Evolutionary conservation across 2,329 filamentous ascomycete genomes (phyloP), one percentile per base, ranked within the genome.

Genomic region (Ceratocystis alfenasii): DNA sequence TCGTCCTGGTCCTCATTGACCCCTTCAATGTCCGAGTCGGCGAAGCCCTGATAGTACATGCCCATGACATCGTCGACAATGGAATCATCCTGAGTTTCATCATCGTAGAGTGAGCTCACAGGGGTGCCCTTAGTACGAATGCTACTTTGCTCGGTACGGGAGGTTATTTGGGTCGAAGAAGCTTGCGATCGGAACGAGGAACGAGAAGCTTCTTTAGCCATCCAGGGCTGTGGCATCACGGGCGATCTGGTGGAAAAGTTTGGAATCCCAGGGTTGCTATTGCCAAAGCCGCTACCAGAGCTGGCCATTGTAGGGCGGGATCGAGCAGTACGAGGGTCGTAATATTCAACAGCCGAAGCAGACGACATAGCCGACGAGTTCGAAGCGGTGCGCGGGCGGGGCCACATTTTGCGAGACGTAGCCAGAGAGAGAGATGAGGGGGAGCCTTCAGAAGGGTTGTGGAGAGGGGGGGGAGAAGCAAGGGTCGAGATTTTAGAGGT

Each of bases 131-230:
- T 90, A 2, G 90, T 94, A 69, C 87, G 74, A 62, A 94, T 80
- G 72, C 91, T 96, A 74, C 89, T 95, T 68, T 89, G 82, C 72
- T 93, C 89, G 1, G 90, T 95, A n/a, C 86, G 84, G 4, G 74
- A 70, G 1, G 81, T 82, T 28, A 87, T 91, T 41, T 80, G 81
- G 30, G 77, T 76, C 4, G 81, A 81, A 2, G 81, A 83, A 45
- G 77, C 73, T 68, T 84, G 81, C 15, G 82, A 83, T 65, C 81
- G 79, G 70, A 79, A 81, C 73, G 81, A 84, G 0, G 80, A 81
- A 45, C 82, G 78, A 41, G 79, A 74, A 72, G 83, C 81, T 66
- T 83, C 81, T 65, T 76, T 78, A 67, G 76, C 75, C 68, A 81
- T 71, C 74, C 81, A 82, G 46, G 79, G 80, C 41, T 78, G 75